These are phyloP conservation scores for Gastrodia elata DNA, from an alignment of 106 monocot genomes.

Conservation along the genomic window DNA sequence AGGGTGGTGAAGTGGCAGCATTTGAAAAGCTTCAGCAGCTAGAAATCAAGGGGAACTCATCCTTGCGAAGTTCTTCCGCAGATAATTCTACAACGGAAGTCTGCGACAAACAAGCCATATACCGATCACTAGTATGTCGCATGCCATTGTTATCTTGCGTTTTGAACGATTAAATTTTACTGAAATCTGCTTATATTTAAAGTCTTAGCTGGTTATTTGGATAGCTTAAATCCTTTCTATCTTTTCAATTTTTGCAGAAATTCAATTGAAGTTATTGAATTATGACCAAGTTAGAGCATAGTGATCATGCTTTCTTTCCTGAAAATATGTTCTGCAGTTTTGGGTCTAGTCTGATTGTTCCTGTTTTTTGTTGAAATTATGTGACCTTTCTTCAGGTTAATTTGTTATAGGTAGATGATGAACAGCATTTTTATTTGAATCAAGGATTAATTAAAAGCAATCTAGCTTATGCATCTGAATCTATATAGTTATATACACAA, in stretches of 20 bases:
- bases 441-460: not conserved
- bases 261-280: not conserved
- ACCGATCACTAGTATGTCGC: slow-evolving; percentile 57
- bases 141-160: not conserved
- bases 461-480: not conserved
- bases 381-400: not conserved
- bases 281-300: not conserved
- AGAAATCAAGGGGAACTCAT: slow-evolving; percentile 34
- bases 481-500: too few species aligned
- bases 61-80: slow-evolving; percentile 21
- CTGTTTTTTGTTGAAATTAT: not conserved
- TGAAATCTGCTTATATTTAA: slow-evolving; percentile 1
- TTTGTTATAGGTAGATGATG: not conserved
- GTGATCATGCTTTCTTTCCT: not conserved
- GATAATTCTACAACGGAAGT: slow-evolving; percentile 23
- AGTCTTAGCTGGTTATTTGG: not conserved
- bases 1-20: slow-evolving; percentile 43
- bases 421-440: not conserved
- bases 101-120: slow-evolving; percentile 27
- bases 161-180: not conserved
- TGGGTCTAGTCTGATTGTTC: not conserved
- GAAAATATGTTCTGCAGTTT: not conserved
- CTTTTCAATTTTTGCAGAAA: not conserved
- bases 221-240: not conserved
- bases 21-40: slow-evolving; percentile 58